Conservation (phyloP, 306 rosid genomes). For the Fragaria vesca region DNA sequence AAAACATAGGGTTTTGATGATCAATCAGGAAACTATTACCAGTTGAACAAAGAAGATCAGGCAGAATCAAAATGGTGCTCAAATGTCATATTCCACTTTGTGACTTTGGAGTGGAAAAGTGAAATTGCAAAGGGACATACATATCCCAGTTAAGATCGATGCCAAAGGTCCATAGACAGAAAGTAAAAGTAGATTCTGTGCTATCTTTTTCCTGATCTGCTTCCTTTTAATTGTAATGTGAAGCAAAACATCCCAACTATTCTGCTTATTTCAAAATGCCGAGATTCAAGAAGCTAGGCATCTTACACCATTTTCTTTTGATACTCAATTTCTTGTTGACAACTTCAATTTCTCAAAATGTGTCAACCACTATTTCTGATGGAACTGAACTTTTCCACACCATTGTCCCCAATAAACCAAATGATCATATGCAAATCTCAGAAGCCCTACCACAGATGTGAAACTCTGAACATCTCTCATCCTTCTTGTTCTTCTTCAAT, state of each 20-base stretch:
- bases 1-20: neutral
- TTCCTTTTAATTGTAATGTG: neutral
- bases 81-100: neutral
- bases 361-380: slow-evolving; percentile 35
- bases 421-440: slow-evolving; percentile 40
- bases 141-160: neutral
- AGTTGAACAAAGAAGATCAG: neutral
- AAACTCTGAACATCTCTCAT: slow-evolving; percentile 30
- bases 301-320: slow-evolving; percentile 34
- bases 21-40: neutral
- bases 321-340: slow-evolving; percentile 34
- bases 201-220: neutral
- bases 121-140: neutral
- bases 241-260: neutral
- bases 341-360: slow-evolving; percentile 35
- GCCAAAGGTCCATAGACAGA: slow-evolving; percentile 9
- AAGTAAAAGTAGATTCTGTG: slow-evolving; percentile 13
- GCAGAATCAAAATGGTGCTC: neutral
- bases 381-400: slow-evolving; percentile 44
- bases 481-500: slow-evolving; percentile 37
- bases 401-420: slow-evolving; percentile 34
- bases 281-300: slow-evolving; percentile 29
- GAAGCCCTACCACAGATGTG: slow-evolving; percentile 27
- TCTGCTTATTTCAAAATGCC: slow-evolving; percentile 30
- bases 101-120: neutral